These are phyloP conservation scores for Candida rishiriensis DNA, from an alignment of 805 yeast species.

Conservation along the genomic window DNA sequence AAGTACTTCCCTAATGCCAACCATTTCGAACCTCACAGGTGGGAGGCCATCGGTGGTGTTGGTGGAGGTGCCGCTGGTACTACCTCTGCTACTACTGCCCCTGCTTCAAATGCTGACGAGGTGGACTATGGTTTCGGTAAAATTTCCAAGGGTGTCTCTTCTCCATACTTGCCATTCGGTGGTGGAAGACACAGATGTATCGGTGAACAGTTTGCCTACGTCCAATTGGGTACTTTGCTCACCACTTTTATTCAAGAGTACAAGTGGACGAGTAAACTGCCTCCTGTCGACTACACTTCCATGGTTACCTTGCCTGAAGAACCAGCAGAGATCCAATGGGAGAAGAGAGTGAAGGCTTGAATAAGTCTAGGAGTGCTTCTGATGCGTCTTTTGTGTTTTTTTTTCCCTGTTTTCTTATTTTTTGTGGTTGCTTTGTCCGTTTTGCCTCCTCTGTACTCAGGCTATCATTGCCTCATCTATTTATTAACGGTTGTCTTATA, in stretches of 20 bases:
- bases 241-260: slow-evolving; percentile 69
- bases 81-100: slow-evolving; percentile 14
- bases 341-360: slow-evolving; percentile 48
- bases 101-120: slow-evolving; percentile 36
- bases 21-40: slow-evolving; percentile 80
- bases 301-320: slow-evolving; percentile 90
- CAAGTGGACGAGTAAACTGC: slow-evolving; percentile 69
- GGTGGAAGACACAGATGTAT: slow-evolving; percentile 99
- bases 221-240: slow-evolving; percentile 84
- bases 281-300: slow-evolving; percentile 72
- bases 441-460: not conserved
- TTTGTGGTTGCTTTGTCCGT: not conserved
- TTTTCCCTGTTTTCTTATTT: not conserved
- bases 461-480: too few relatives aligned
- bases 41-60: slow-evolving; percentile 45
- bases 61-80: too few relatives aligned
- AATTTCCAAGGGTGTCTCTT: slow-evolving; percentile 90
- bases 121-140: slow-evolving; percentile 97
- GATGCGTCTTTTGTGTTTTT: slow-evolving; percentile 1
- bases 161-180: slow-evolving; percentile 96
- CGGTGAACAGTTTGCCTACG: slow-evolving; percentile 97
- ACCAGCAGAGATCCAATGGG: slow-evolving; percentile 72
- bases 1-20: slow-evolving; percentile 74
- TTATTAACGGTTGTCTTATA: too few relatives aligned
- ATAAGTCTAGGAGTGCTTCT: not conserved